Evolutionary conservation across 257 asterid genomes (phyloP), one percentile per base, ranked within the genome.

Genomic region (Craterostigma plantagineum): DNA sequence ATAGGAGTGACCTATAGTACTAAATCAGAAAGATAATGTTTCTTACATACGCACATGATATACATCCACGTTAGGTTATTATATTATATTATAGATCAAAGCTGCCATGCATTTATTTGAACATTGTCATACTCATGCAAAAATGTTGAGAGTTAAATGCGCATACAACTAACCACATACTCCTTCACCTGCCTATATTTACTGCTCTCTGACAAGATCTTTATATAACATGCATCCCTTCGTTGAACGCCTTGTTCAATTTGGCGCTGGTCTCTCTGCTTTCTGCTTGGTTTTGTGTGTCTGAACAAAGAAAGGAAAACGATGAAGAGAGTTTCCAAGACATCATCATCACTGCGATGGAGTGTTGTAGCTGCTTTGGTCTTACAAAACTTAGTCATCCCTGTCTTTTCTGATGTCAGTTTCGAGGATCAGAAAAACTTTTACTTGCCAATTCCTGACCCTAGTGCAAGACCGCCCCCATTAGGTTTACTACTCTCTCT

Each of bases 381-480:
- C 12, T 17, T 13, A 0, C 61, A 53, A 10, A 53, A 34, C 60
- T 15, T 50, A 46, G 23, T 8, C 33, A 0, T 46, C 13, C 63
- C 65, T 38, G 71, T 51, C 17, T 18, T 55, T 15, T 51, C 70
- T 14, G 49, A 61, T 0, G 18, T 8, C 54, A 39, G 36, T 34
- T 47, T 77, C 50, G 79, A 69, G 52, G 83, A 75, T 43, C 69
- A 76, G 61, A 86, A 86, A 65, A 72, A 60, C 64, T 80, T 60
- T 65, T 72, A 45, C 46, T 53, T 40, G 14, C 44, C 44, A 2
- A 8, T 69, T 45, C 68, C 73, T 2, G 69, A 64, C 47, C 92
- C 92, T 1, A 34, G 33, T 35, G 16, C 60, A 0, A 53, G 57
- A 16, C 42, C 62, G 3, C 76, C 78, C 12, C 68, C 78, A 9